These are phyloP conservation scores for Firmiana major DNA, from an alignment of 345 rosid species.

Conservation along the genomic window DNA sequence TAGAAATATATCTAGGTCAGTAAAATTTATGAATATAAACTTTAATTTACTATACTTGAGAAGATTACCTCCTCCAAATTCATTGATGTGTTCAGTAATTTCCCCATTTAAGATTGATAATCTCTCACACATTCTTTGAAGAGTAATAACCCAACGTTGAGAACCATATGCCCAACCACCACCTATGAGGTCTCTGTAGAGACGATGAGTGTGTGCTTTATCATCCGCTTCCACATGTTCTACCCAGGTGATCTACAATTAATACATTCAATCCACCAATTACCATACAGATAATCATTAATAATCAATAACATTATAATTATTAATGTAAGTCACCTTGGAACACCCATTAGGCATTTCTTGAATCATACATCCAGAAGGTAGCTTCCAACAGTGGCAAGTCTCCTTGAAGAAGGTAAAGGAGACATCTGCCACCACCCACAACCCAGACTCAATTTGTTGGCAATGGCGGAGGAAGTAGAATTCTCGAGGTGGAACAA, in stretches of 20 bases:
- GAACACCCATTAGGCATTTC: conserved; percentile 47
- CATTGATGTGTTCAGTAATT: too few species aligned
- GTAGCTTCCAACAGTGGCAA: conserved; percentile 53
- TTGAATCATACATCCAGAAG: conserved; percentile 78
- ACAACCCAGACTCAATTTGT: conserved; percentile 41
- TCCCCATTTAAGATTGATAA: conserved; percentile 23
- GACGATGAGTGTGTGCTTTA: conserved; percentile 40
- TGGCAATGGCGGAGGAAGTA: conserved; percentile 60
- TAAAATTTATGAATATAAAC: not conserved
- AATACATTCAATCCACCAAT: not conserved
- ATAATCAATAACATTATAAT: too few species aligned
- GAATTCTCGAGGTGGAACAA: conserved; percentile 66
- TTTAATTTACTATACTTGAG: not conserved
- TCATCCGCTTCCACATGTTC: conserved; percentile 80
- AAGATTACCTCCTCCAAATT: conserved; percentile 35
- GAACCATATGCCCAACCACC: conserved; percentile 54
- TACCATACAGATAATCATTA: not conserved
- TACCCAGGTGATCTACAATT: conserved; percentile 66
- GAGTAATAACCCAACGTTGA: conserved; percentile 50
- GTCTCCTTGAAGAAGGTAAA: conserved; percentile 9
- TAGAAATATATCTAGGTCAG: too few species aligned
- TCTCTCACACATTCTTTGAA: conserved; percentile 65
- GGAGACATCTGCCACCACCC: conserved; percentile 69
- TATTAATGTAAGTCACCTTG: conserved; percentile 38
- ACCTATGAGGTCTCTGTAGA: conserved; percentile 44